These are phyloP conservation scores for Picochlorum sp. DNA, from an alignment of 139 green algal species.

Conservation along the genomic window DNA sequence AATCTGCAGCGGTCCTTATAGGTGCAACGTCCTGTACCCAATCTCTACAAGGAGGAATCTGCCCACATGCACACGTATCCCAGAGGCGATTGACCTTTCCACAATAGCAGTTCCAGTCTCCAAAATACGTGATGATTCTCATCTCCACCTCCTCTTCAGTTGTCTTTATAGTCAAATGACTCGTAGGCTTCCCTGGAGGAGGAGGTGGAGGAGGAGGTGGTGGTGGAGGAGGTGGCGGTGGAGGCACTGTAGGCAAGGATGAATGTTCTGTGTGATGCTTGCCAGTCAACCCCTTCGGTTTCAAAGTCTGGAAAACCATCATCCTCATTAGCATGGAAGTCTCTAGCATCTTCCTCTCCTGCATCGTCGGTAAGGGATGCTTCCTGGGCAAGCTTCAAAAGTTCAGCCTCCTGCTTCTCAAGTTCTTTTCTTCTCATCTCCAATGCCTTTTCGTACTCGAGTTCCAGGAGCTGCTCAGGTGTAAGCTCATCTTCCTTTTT, in stretches of 20 bases:
- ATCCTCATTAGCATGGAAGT: not conserved
- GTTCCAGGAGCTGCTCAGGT: not conserved
- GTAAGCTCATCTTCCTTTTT: not conserved
- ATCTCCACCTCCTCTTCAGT: slow-evolving; percentile 18
- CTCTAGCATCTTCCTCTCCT: not conserved
- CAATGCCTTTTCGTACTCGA: slow-evolving; percentile 55
- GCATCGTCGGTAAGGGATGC: slow-evolving; percentile 20
- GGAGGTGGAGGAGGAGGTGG: slow-evolving; percentile 2
- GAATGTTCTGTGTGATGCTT: not conserved
- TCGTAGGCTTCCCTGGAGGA: not conserved
- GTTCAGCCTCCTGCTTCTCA: slow-evolving; percentile 43
- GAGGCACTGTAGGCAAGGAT: not conserved
- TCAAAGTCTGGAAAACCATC: not conserved
- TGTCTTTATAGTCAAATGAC: not conserved
- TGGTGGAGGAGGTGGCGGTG: slow-evolving; percentile 3
- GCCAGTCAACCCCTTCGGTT: not conserved
- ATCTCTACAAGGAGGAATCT: slow-evolving; percentile 31
- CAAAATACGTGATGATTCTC: slow-evolving; percentile 33
- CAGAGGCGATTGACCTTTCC: slow-evolving; percentile 27
- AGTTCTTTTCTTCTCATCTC: slow-evolving; percentile 52
- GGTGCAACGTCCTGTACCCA: slow-evolving; percentile 41
- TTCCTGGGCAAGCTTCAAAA: slow-evolving; percentile 41
- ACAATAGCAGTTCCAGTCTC: slow-evolving; percentile 40
- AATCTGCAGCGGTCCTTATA: slow-evolving; percentile 33
- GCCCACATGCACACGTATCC: slow-evolving; percentile 37